Evolutionary conservation across 192 early-diverging fungal genomes (phyloP).

Genomic region (Gigaspora rosea): DNA sequence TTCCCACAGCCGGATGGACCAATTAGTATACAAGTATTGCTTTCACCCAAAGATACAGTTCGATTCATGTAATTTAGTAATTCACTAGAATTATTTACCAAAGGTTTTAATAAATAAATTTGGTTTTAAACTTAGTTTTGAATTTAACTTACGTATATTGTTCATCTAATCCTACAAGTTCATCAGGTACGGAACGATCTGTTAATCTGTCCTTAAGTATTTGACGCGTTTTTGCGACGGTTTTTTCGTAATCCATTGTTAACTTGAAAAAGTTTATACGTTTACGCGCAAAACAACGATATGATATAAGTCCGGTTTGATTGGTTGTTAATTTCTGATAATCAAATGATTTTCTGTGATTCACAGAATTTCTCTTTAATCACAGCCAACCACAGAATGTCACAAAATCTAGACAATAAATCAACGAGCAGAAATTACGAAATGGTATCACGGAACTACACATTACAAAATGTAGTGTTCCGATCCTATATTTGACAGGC

Average conservation of each 20-base stretch:
- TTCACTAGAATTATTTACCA: conserved; percentile 38
- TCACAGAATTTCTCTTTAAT: no score
- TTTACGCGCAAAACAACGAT: no score
- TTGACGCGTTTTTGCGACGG: conserved; percentile 11
- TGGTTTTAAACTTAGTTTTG: not conserved
- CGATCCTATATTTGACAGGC: no score
- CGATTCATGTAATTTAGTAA: conserved; percentile 60
- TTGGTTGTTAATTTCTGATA: no score
- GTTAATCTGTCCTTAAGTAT: conserved; percentile 40
- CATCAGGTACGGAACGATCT: conserved; percentile 41
- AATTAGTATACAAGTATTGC: conserved; percentile 84
- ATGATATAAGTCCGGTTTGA: no score
- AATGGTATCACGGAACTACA: no score
- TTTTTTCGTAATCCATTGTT: not conserved
- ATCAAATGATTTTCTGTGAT: no score
- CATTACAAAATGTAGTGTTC: no score
- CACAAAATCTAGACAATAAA: no score
- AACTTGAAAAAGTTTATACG: no score
- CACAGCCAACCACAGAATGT: no score
- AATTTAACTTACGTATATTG: conserved; percentile 43
- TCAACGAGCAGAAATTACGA: no score
- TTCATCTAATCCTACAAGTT: conserved; percentile 48
- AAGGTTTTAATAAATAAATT: not conserved
- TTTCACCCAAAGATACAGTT: conserved; percentile 70
- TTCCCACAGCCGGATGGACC: conserved; percentile 85